Percentiles rank a stretch among this genome's conserved stretches.
phyloP scores from a whole-genome alignment of 192 early-diverging fungal species.

The Coemansia sp. region DNA sequence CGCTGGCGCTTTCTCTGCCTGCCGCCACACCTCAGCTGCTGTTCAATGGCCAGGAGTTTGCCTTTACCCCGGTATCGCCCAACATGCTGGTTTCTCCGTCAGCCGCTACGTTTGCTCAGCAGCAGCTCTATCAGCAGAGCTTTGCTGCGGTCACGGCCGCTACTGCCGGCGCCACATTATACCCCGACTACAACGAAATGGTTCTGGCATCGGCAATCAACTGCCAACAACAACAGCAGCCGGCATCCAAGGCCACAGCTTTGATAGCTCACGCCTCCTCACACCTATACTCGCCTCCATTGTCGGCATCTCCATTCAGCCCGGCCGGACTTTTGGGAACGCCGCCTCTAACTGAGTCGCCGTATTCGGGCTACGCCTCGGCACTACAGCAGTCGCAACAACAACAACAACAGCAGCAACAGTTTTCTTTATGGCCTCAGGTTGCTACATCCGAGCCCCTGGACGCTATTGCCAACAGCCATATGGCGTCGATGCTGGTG shows the following conservation, averaged over 20 bases:
- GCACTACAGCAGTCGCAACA: background rate
- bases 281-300: slow-evolving; percentile 26
- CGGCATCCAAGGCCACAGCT: slow-evolving; percentile 3
- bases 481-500: slow-evolving; percentile 8
- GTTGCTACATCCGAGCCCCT: background rate
- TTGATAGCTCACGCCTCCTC: slow-evolving; percentile 1
- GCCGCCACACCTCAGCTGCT: slow-evolving; percentile 24
- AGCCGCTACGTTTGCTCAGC: slow-evolving; percentile 4
- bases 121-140: slow-evolving; percentile 10
- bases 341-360: slow-evolving; percentile 11
- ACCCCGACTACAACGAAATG: slow-evolving; percentile 6
- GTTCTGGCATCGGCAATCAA: slow-evolving; percentile 2
- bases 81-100: slow-evolving; percentile 4
- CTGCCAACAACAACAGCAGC: slow-evolving; percentile 14
- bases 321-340: slow-evolving; percentile 6
- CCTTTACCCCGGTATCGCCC: slow-evolving; percentile 1
- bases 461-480: background rate
- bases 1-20: background rate
- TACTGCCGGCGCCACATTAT: slow-evolving; percentile 1
- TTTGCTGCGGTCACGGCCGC: slow-evolving; percentile 1
- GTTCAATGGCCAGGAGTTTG: slow-evolving; percentile 14
- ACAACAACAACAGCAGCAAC: too few species aligned
- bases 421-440: background rate
- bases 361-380: slow-evolving; percentile 6
- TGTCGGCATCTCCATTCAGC: slow-evolving; percentile 19